Evolutionary conservation across 2,329 filamentous ascomycete genomes (phyloP).

Genomic region (Colletotrichum trifolii): DNA sequence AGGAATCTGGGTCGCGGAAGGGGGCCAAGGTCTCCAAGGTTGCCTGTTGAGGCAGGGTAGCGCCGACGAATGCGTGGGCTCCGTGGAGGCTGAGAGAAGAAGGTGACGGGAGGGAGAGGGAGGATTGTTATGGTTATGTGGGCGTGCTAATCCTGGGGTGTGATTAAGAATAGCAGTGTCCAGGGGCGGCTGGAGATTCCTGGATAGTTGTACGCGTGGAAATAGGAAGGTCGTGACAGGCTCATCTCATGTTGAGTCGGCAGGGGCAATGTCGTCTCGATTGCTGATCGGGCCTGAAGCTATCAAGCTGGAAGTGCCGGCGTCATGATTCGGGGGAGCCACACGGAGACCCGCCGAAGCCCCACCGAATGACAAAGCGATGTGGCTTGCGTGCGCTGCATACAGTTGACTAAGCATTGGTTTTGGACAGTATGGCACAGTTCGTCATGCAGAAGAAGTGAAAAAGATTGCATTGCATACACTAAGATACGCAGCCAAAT

Average conservation of each 20-base stretch:
- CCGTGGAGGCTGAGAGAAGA: constrained; percentile 24
- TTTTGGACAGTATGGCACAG: no score
- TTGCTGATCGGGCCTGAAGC: not conserved
- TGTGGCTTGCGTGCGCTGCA: constrained; percentile 18
- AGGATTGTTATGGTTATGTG: constrained; percentile 4
- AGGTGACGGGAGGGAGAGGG: not conserved
- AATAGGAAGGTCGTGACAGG: constrained; percentile 24
- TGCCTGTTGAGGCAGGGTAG: constrained; percentile 8
- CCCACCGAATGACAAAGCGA: constrained; percentile 29
- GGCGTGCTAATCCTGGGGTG: constrained; percentile 12
- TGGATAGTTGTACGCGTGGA: constrained; percentile 21
- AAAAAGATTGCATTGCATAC: not conserved
- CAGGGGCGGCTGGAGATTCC: constrained; percentile 21
- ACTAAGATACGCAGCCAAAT: no score
- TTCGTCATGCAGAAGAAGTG: not conserved
- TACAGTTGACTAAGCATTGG: not conserved
- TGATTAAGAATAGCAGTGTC: constrained; percentile 21
- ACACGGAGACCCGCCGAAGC: not conserved
- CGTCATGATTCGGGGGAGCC: constrained; percentile 34
- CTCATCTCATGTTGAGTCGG: constrained; percentile 24
- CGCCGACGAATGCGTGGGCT: constrained; percentile 14
- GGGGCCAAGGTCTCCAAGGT: constrained; percentile 2
- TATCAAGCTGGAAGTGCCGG: constrained; percentile 8
- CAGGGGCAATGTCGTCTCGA: constrained; percentile 18
- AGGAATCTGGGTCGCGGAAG: constrained; percentile 6